Evolutionary conservation across 768 basidiomycete species (phyloP).

Genomic region (Boletus huronensis): DNA sequence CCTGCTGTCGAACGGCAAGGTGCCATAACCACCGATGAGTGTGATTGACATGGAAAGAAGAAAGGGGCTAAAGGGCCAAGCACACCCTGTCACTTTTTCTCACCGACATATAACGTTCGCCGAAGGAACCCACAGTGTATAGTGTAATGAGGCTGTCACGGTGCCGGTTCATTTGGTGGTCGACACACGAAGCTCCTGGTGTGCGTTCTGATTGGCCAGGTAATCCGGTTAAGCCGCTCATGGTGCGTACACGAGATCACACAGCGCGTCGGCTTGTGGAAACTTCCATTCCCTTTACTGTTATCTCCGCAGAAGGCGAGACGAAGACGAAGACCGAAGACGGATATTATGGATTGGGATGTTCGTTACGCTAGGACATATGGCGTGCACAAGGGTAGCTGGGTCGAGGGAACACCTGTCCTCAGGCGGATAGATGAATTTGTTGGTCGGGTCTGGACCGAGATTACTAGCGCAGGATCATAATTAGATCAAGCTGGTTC

Average conservation of each 20-base stretch:
- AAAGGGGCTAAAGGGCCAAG: background rate
- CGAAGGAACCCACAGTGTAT: background rate
- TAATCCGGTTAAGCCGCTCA: conserved; percentile 6
- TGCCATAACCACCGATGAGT: background rate
- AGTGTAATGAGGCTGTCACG: background rate
- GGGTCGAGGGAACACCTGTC: background rate
- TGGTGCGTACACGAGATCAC: conserved; percentile 1
- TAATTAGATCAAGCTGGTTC: conserved; percentile 14
- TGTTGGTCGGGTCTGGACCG: background rate
- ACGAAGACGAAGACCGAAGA: background rate
- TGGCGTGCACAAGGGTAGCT: background rate
- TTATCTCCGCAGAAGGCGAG: conserved; percentile 28
- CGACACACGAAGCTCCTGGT: background rate
- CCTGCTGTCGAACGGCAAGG: background rate
- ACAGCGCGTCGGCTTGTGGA: conserved; percentile 5
- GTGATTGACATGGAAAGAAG: background rate
- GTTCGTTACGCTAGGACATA: conserved; percentile 14
- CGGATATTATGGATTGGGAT: conserved; percentile 10
- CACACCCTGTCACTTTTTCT: conserved; percentile 4
- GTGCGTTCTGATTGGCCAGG: conserved; percentile 9
- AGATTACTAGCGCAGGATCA: too few species aligned
- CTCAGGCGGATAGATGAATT: background rate
- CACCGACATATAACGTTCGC: background rate
- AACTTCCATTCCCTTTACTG: conserved; percentile 8
- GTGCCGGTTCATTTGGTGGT: conserved; percentile 10